Base-by-base conservation (phyloP, 306 rosid genomes). In the Cyclanthera cordifolia region DNA sequence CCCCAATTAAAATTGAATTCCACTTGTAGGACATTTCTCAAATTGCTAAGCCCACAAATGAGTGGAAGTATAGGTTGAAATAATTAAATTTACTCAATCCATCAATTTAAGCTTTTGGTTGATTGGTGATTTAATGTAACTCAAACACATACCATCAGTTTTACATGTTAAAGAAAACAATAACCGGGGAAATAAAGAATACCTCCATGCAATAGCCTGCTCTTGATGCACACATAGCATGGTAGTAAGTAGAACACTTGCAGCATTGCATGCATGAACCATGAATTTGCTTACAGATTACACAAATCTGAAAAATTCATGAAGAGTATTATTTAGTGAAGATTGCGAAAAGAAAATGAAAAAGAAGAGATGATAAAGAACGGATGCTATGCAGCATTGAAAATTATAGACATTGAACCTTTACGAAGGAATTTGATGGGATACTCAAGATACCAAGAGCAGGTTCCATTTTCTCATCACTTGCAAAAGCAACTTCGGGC, bases 171-270 rank as follows among this genome's bases (percentile, higher is more conserved):
- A 43, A 41, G 37, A 64, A 45, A 43, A 43, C 37, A 20, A 21
- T 41, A 41, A 64, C 32, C 11, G 70, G 63, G 54, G 34, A 51
- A 72, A 34, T 16, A 27, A 51, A 4, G 51, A 75, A 5, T 74
- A 90, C 99, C 96, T 94, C 99, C 99, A 94, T 94, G 30, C 96
- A 91, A 77, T 90, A 94, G 73, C 99, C 99, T 25, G 99, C 97
- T 71, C 99, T 85, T 75, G 99, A 94, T 63, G 99, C 99, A 81
- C 99, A 94, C 97, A 90, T 94, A 72, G 99, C 97, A 80, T 94
- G 99, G 80, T 86, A 94, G 88, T 94, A 94, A 79, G 99, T 94
- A 45, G 99, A 94, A 58, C 99, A 94, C 75, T 84, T 94, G 95
- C 97, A 86, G 77, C 99, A 94, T 78, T 94, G 99, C 46, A 92